Evolutionary conservation across 2,329 filamentous ascomycete species (phyloP), one percentile per base, ranked within the genome.

Genomic region (Lachnellula willkommii): DNA sequence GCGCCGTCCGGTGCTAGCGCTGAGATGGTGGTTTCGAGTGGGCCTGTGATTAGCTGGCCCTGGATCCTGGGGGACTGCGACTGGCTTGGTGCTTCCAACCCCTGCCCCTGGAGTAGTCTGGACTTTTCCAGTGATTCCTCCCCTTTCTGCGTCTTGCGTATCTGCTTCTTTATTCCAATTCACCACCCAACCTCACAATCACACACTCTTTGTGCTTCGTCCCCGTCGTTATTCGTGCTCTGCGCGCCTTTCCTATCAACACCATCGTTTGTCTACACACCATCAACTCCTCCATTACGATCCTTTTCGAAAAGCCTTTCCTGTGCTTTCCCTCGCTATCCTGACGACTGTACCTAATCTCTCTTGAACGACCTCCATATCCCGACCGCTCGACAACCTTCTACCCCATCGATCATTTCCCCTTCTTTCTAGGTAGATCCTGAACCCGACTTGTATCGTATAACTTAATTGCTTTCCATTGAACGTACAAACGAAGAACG

Each of bases 371-470:
- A 32, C 48, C 7, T 28, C 32, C 22, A 14, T 28, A 26, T 42
- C 35, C 45, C 52, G 45, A 35, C 20, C 5, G 2, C 45, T 15
- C 24, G 26, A 24, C 24, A 35, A 15, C 20, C 20, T 22, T 5
- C n/a, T 3, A 28, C 45, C 4, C 12, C 42, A 28, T 55, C 52
- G 20, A 54, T 22, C 46, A 57, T 53, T 37, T 62, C 63, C 59
- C 12, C 49, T 79, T 79, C 76, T 71, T 75, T 74, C 76, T 77
- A 77, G 79, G 79, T 82, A 81, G 79, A 82, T 73, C 79, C 79
- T 82, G 71, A 79, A 78, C 75, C 71, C 60, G 35, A 52, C 40
- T 69, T 65, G 75, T 77, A 59, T 59, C 50, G 42, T 37, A 45
- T 28, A 51, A 22, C 52, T 53, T 53, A 49, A 55, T 49, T 55